Base-by-base conservation (phyloP, 2,329 filamentous ascomycete genomes). In the Fusarium poae region DNA sequence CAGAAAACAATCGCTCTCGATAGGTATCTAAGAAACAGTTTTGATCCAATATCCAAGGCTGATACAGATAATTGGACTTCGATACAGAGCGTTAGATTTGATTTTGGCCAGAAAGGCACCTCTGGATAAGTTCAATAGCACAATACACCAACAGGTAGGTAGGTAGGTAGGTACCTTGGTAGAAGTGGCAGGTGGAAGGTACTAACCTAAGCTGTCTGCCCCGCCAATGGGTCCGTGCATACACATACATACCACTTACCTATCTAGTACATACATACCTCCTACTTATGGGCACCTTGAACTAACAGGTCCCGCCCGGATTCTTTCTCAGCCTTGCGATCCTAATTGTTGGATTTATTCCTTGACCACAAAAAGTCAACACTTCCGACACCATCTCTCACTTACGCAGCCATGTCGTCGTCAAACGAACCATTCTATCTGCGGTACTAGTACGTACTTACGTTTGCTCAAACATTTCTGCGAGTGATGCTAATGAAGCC, bases 371-470 rank as follows among this genome's bases (percentile, higher is more conserved):
- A 43, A 49, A 42, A 51, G 44, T 27, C 51, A 34, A 39, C 50
- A 20, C 48, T 20, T 40, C 39, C 48, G 32, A 39, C 35, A 43
- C 53, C 43, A 23, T 46, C 29, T 46, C 10, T 49, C 11, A 29
- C 27, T 59, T 56, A 65, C 69, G 73, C 72, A 72, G 83, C 76
- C 63, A 94, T 91, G 86, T 84, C 91, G 73, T 84, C 86, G 61
- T 81, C 85, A 74, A 91, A 87, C 79, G 94, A 97, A 75, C 91
- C 92, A 10, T 98, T 99, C 79, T 99, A 99, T 77, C 83, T 99
- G 72, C 91, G 96, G 76, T 99, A 99, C 86, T 99, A 99, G 95
- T 97, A 88, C 79, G 92, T 54, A 21, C 5, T 20, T 35, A 10
- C 25, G 25, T 21, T 18, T 18, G 16, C 35, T 29, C 15, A 18